These are phyloP conservation scores for Juncus effusus DNA, from an alignment of 176 grass and related monocot species.

Conservation along the genomic window DNA sequence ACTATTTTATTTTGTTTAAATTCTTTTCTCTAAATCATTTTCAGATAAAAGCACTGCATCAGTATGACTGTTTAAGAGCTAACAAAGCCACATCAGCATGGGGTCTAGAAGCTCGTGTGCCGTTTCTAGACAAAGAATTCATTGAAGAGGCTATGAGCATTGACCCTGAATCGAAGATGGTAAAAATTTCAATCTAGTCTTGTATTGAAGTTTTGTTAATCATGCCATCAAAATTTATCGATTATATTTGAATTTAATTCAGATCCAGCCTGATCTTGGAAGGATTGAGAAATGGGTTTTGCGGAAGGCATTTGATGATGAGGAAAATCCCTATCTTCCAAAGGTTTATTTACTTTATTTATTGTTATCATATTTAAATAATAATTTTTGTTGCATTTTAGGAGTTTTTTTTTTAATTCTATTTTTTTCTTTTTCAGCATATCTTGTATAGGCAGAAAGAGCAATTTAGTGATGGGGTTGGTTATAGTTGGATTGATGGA, in stretches of 20 bases:
- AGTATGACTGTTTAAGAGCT: conserved; percentile 81
- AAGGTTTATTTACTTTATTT: conserved; percentile 38
- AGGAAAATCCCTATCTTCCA: conserved; percentile 59
- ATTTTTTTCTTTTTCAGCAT: conserved; percentile 35
- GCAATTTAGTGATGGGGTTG: conserved; percentile 88
- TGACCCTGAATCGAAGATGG: conserved; percentile 82
- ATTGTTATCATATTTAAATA: conserved; percentile 3
- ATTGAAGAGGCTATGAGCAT: conserved; percentile 65
- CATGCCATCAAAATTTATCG: not conserved
- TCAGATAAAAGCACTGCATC: conserved; percentile 75
- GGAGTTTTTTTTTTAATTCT: not conserved
- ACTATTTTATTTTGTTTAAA: too few species aligned
- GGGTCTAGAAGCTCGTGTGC: conserved; percentile 76
- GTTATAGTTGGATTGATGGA: conserved; percentile 87
- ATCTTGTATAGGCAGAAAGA: conserved; percentile 90
- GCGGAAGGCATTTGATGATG: conserved; percentile 77
- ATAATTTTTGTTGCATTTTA: not conserved
- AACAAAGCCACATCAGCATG: conserved; percentile 86
- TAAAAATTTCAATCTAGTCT: conserved; percentile 10
- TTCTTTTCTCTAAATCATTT: too few species aligned
- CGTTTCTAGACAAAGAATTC: conserved; percentile 88
- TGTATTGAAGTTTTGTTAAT: not conserved
- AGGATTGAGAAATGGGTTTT: conserved; percentile 83
- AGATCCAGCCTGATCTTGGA: conserved; percentile 62
- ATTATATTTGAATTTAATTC: conserved; percentile 17